Percentiles rank a stretch among this genome's conserved stretches.
Conservation (phyloP, 2,329 filamentous ascomycete genomes). For the Fusarium sp. region DNA sequence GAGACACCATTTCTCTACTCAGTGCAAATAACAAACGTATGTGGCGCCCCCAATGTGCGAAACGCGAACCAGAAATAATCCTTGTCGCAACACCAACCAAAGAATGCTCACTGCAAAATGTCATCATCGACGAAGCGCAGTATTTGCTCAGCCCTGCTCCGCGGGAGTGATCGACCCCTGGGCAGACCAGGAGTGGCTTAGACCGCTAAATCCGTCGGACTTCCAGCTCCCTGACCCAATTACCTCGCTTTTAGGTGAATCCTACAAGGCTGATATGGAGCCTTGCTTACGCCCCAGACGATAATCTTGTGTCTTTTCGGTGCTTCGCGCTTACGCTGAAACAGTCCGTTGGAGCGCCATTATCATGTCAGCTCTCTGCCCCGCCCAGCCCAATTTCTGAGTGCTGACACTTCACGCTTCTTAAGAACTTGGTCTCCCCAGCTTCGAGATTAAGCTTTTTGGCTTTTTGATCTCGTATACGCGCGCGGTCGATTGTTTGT, state of each 20-base stretch:
- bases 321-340: slow-evolving; percentile 14
- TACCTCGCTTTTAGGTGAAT: not conserved
- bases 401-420: not conserved
- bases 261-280: slow-evolving; percentile 6
- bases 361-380: slow-evolving; percentile 6
- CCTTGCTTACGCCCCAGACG: slow-evolving; percentile 8
- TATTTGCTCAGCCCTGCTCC: slow-evolving; percentile 1
- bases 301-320: slow-evolving; percentile 11
- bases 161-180: not conserved
- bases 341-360: not conserved
- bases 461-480: not conserved
- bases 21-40: not conserved
- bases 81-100: not conserved
- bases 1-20: not conserved
- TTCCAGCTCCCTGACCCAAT: not conserved
- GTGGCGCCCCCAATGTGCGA: not conserved
- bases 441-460: not conserved
- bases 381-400: not conserved
- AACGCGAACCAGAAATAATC: not conserved
- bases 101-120: not conserved
- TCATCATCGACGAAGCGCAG: not conserved
- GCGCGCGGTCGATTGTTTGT: not conserved
- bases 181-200: not conserved
- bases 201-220: slow-evolving; percentile 3
- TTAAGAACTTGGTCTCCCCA: not conserved